Base-by-base conservation (phyloP, 2,329 filamentous ascomycete genomes). In the Purpureocillium takamizusanense region DNA sequence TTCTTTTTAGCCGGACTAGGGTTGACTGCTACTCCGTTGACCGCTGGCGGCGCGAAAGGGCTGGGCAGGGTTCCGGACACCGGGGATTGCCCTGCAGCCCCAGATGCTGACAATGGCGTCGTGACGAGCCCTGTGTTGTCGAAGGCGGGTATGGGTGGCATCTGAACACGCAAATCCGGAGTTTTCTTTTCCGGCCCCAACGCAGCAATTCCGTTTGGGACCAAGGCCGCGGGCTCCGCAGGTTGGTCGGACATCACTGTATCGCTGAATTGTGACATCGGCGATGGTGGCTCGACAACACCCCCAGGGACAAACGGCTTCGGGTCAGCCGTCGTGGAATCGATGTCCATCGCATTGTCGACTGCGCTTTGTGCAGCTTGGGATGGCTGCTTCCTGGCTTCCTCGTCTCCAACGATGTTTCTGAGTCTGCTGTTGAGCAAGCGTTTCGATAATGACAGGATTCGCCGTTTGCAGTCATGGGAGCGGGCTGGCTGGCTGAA, bases 1-100 rank as follows among this genome's bases (percentile, higher is more conserved):
- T 81, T 82, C 65, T 83, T 82, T 59, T 80, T 81, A 25, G 77
- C 62, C 3, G 78, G 78, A 44, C 75, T 81, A 3, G 75, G 74
- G 16, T 68, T 65, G 9, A 65, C 65, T 6, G 54, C 55, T 8
- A 62, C 47, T 12, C 69, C 66, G 40, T 71, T 74, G 27, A 65
- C 51, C 0, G 59, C 48, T 0, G 64, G 45, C 7, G 63, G 51
- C 4, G 59, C 51, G 37, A 76, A 71, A 0, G 70, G 61, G 34
- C 59, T 69, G 1, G 65, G 46, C 25, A 66, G 50, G 38, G 53
- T 62, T 18, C 50, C 49, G 4, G 60, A 48, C 2, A 73, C 69
- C 0, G 76, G 73, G 0, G 76, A 78, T 38, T 74, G 69, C 1
- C 60, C 51, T 2, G 63, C 43, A 3, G 66, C 62, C 6, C 61